Conservation (phyloP, 2,329 filamentous ascomycete species). For the Ilyonectria destructans region DNA sequence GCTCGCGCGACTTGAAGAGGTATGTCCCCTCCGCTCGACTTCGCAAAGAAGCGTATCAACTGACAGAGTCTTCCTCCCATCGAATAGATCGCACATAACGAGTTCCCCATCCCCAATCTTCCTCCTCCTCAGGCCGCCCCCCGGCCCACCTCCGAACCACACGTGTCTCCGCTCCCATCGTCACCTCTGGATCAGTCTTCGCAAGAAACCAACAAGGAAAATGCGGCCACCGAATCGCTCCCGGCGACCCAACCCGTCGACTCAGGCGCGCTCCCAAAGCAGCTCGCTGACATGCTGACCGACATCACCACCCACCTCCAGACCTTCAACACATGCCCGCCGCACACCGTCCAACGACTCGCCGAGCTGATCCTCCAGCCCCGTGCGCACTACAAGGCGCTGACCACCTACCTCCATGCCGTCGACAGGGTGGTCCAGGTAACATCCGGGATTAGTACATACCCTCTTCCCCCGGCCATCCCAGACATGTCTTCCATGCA, state of each 20-base stretch:
- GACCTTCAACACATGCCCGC: constrained; percentile 82
- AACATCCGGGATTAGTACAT: constrained; percentile 84
- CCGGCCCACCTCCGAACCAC: constrained; percentile 59
- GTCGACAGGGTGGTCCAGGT: constrained; percentile 93
- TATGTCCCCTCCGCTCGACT: constrained; percentile 45
- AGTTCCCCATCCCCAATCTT: constrained; percentile 81
- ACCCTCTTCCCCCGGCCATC: constrained; percentile 83
- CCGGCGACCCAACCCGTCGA: constrained; percentile 53
- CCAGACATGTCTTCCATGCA: constrained; percentile 71
- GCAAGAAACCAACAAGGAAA: constrained; percentile 80
- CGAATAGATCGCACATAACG: constrained; percentile 79
- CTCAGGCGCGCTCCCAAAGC: constrained; percentile 72
- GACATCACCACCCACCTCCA: constrained; percentile 76
- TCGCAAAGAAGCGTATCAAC: not conserved
- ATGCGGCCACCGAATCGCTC: constrained; percentile 64
- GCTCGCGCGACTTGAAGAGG: constrained; percentile 78
- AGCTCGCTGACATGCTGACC: constrained; percentile 74
- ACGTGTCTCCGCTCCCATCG: constrained; percentile 61
- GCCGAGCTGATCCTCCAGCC: constrained; percentile 88
- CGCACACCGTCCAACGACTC: constrained; percentile 93
- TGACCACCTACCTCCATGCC: constrained; percentile 90
- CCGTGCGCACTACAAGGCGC: constrained; percentile 83
- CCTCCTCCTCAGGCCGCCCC: constrained; percentile 61
- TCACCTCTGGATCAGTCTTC: constrained; percentile 65
- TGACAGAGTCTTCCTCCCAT: constrained; percentile 6